Percentiles rank a stretch among this genome's conserved stretches.
Conservation (phyloP, 2,329 filamentous ascomycete species). For the Aureobasidium sp. region DNA sequence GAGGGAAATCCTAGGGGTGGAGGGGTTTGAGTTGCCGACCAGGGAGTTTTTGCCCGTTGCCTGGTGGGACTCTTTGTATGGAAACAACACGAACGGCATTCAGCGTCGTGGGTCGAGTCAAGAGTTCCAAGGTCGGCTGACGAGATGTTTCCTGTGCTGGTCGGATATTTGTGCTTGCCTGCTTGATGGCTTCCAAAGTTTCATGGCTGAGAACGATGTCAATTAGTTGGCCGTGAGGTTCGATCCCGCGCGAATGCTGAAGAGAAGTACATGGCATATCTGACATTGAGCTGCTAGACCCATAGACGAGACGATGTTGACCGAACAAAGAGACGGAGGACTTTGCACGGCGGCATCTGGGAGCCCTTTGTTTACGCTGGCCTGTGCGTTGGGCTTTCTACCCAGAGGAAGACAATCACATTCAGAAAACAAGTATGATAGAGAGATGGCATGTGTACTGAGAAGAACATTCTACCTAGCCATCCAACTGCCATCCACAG, state of each 20-base stretch:
- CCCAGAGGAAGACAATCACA: not conserved
- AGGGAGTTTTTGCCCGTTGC: not conserved
- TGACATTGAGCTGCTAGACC: too few relatives aligned
- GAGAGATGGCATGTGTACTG: too few relatives aligned
- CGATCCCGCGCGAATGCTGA: too few relatives aligned
- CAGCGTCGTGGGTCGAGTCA: too few relatives aligned
- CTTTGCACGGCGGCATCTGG: not conserved
- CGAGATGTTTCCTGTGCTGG: not conserved
- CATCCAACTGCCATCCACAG: conserved; percentile 73
- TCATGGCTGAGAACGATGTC: not conserved
- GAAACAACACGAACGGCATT: too few relatives aligned
- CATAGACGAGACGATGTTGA: too few relatives aligned
- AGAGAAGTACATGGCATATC: not conserved
- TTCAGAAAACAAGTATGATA: not conserved
- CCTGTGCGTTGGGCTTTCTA: not conserved
- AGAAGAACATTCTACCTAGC: conserved; percentile 15
- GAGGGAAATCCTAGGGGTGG: too few relatives aligned
- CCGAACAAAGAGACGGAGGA: not conserved
- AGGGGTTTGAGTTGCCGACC: not conserved
- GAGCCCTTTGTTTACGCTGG: not conserved
- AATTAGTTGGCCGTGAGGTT: not conserved
- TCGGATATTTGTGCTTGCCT: too few relatives aligned
- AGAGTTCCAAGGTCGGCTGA: not conserved
- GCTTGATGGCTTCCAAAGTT: too few relatives aligned
- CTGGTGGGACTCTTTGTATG: not conserved